These are phyloP conservation scores for Castanea mollissima DNA, from an alignment of 306 rosid species.

Conservation along the genomic window DNA sequence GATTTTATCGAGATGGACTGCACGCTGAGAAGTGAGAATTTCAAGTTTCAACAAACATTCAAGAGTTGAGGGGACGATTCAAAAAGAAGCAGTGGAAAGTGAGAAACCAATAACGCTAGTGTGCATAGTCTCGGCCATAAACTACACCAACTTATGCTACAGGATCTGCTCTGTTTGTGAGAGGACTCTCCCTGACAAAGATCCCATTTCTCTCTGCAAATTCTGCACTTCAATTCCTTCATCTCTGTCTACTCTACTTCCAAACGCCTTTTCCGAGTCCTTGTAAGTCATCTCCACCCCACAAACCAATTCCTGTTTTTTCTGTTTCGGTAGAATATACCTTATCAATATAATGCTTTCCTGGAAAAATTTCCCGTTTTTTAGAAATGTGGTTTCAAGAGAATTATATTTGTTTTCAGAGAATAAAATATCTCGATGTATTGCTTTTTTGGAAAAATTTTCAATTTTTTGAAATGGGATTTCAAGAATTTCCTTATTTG, in stretches of 20 bases:
- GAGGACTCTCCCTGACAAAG: conserved; percentile 38
- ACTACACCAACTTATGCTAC: conserved; percentile 46
- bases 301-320: neutral
- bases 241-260: conserved; percentile 22
- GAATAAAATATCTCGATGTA: neutral
- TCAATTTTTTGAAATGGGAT: no score
- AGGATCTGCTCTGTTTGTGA: conserved; percentile 65
- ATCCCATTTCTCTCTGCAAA: conserved; percentile 34
- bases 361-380: neutral
- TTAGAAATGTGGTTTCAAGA: neutral
- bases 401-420: neutral
- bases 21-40: no score
- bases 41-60: neutral
- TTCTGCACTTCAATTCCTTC: conserved; percentile 45
- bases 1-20: no score
- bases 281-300: conserved; percentile 28
- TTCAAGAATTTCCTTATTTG: no score
- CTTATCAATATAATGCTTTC: neutral
- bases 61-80: no score
- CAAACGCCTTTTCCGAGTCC: conserved; percentile 41
- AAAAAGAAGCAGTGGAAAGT: conserved; percentile 24
- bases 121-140: conserved; percentile 36
- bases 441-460: neutral
- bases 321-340: neutral
- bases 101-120: conserved; percentile 12